Evolutionary conservation across 148 eudicot genomes (phyloP), one percentile per base, ranked within the genome.

Genomic region (Linanthus parryae): DNA sequence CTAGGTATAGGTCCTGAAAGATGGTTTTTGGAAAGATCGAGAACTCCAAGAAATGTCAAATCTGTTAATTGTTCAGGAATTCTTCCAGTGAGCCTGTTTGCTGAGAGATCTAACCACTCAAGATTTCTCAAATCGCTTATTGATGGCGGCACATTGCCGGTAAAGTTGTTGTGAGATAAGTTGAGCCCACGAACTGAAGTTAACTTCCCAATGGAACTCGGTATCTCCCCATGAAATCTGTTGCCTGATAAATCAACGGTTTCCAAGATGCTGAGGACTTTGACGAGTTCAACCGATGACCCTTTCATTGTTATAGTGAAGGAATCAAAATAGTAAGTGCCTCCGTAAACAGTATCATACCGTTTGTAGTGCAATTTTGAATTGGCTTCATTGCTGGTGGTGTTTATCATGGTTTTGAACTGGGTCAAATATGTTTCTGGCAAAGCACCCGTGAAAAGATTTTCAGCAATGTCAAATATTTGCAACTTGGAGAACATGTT

Each of bases 21-120:
- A 1, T 54, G 37, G 38, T 70, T 74, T 11, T 41, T 15, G 11
- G 72, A 66, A 44, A 69, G 52, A 19, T 62, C 58, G 4, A 74
- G 27, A 1, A 13, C 12, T 30, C 13, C 31, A 8, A 74, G 72
- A 46, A 40, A 65, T 9, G 25, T 30, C n/a, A 74, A 17, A 16
- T 42, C 29, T 23, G 45, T 51, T 26, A 73, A 27, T 20, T 68
- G 41, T 23, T 40, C 17, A 8, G 79, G 79, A 27, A 74, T 69
- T 22, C 56, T 13, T 4, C 68, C 73, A 1, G 7, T 31, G 0
- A 67, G 20, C 13, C 61, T 29, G 20, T 69, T 74, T 7, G 25
- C 61, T 8, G 65, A 66, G 43, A 74, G 58, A 50, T 75, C 76
- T 19, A 75, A 30, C 4, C 73, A 71, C 37, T 75, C 73, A 17